These are phyloP conservation scores for Metschnikowia noctiluminum DNA, from an alignment of 805 yeast species.

Conservation along the genomic window DNA sequence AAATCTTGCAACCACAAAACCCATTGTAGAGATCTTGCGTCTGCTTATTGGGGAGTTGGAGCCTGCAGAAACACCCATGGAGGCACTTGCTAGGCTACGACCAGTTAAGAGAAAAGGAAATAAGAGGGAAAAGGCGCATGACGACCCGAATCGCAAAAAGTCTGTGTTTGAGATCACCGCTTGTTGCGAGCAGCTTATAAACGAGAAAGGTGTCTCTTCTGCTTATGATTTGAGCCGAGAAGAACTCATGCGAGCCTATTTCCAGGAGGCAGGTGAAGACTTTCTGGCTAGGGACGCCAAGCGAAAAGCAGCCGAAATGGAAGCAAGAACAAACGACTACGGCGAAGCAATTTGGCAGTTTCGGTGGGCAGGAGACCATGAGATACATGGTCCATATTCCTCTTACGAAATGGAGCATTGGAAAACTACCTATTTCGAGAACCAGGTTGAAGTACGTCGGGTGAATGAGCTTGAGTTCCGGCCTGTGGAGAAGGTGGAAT, in stretches of 20 bases:
- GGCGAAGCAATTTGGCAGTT: constrained; percentile 46
- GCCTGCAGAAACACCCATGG: constrained; percentile 60
- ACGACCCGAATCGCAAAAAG: constrained; percentile 15
- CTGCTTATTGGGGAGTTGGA: constrained; percentile 44
- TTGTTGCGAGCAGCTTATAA: constrained; percentile 42
- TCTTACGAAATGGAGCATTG: constrained; percentile 55
- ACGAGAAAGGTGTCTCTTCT: constrained; percentile 37
- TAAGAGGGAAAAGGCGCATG: constrained; percentile 16
- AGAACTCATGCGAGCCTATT: constrained; percentile 43
- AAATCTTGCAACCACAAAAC: constrained; percentile 3
- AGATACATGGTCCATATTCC: constrained; percentile 48
- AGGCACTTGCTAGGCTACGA: constrained; percentile 43
- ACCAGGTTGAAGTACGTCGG: constrained; percentile 42
- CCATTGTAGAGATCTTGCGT: constrained; percentile 16
- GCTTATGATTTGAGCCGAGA: constrained; percentile 57
- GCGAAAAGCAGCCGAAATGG: constrained; percentile 21
- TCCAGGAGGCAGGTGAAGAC: constrained; percentile 41
- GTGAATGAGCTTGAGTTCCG: constrained; percentile 23
- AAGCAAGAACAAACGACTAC: constrained; percentile 15
- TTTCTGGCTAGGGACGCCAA: constrained; percentile 22
- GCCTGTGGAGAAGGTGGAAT: constrained; percentile 23
- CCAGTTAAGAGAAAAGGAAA: constrained; percentile 6
- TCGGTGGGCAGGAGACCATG: constrained; percentile 39
- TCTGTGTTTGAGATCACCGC: constrained; percentile 44
- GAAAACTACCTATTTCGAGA: constrained; percentile 47